These are phyloP conservation scores for Coriaria nepalensis DNA, from an alignment of 306 rosid species.

Conservation along the genomic window DNA sequence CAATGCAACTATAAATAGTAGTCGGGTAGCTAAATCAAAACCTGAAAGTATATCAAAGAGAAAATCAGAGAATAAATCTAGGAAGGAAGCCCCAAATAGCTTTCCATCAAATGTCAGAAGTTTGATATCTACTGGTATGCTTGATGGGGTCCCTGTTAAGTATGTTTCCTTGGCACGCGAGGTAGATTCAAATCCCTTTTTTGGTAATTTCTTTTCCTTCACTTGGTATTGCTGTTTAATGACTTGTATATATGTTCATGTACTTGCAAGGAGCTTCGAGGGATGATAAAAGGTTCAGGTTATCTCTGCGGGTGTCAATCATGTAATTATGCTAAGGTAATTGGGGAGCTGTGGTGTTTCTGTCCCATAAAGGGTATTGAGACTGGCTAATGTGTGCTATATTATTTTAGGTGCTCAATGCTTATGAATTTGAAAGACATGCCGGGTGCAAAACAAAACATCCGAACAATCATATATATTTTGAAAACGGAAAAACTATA, in stretches of 20 bases:
- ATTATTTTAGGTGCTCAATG: constrained; percentile 37
- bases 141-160: constrained; percentile 81
- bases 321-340: constrained; percentile 54
- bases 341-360: not conserved
- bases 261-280: constrained; percentile 59
- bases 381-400: constrained; percentile 5
- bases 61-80: constrained; percentile 42
- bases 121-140: constrained; percentile 71
- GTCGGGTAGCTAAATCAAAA: constrained; percentile 27
- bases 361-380: constrained; percentile 5
- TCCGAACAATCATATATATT: constrained; percentile 79
- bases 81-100: constrained; percentile 77
- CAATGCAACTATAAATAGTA: constrained; percentile 23
- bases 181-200: constrained; percentile 30
- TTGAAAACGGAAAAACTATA: constrained; percentile 74
- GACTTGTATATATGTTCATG: constrained; percentile 13
- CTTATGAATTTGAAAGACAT: constrained; percentile 72
- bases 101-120: constrained; percentile 79
- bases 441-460: constrained; percentile 81
- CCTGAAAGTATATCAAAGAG: constrained; percentile 35
- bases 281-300: constrained; percentile 70
- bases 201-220: constrained; percentile 10
- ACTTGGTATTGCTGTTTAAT: constrained; percentile 7
- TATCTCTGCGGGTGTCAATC: constrained; percentile 78
- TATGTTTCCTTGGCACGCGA: constrained; percentile 57